phyloP scores from a whole-genome alignment of 306 rosid species.

The Cucurbita maxima region DNA sequence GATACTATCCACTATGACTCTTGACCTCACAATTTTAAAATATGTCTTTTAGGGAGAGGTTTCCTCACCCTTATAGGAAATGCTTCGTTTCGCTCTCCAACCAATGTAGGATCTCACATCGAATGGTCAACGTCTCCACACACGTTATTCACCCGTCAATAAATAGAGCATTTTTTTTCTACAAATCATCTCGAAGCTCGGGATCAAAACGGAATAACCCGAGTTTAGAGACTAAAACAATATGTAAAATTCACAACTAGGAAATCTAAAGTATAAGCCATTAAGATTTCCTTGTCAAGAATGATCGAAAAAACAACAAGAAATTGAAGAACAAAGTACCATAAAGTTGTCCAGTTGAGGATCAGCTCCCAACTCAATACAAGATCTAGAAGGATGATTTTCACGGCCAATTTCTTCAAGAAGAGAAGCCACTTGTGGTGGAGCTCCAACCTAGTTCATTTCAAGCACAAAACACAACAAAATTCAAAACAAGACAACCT shows the following conservation, averaged over 20 bases:
- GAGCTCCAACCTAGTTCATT: conserved; percentile 59
- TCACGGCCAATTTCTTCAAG: conserved; percentile 47
- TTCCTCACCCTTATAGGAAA: too few relatives aligned
- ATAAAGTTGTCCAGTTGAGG: conserved; percentile 78
- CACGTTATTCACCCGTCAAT: too few relatives aligned
- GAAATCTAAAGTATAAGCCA: not conserved
- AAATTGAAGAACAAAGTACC: conserved; percentile 21
- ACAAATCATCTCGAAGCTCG: not conserved
- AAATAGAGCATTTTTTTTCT: too few relatives aligned
- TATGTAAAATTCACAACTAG: not conserved
- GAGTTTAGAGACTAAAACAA: not conserved
- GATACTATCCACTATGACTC: too few relatives aligned
- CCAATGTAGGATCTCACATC: too few relatives aligned
- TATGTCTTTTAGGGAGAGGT: too few relatives aligned
- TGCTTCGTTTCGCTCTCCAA: too few relatives aligned
- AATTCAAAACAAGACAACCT: not conserved
- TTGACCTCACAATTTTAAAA: too few relatives aligned
- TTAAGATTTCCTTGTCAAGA: not conserved
- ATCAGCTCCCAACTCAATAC: conserved; percentile 54
- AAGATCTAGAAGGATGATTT: conserved; percentile 12
- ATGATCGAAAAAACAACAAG: not conserved
- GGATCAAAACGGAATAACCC: not conserved
- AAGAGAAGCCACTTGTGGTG: conserved; percentile 39
- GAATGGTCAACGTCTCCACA: too few relatives aligned
- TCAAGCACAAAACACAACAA: conserved; percentile 2